These are phyloP conservation scores for Alternaria postmessia DNA, from an alignment of 2,329 filamentous ascomycete genomes.

Conservation along the genomic window DNA sequence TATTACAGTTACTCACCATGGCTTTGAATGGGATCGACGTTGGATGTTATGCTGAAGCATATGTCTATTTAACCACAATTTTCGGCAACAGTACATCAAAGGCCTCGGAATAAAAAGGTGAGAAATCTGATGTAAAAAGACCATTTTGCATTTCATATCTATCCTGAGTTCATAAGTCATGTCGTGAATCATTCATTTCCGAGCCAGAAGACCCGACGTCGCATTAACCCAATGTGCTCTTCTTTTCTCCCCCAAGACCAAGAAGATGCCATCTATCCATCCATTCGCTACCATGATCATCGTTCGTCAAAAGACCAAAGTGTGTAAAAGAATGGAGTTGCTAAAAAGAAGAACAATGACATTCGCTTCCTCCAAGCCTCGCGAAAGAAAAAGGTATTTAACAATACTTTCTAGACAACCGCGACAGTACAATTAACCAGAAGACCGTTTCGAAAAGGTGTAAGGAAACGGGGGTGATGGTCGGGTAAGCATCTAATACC, in stretches of 20 bases:
- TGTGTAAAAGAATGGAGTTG: neutral
- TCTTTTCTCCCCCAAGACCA: neutral
- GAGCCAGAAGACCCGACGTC: constrained; percentile 16
- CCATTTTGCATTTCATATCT: constrained; percentile 12
- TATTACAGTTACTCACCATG: neutral
- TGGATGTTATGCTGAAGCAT: neutral
- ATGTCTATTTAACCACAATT: neutral
- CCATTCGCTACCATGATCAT: neutral
- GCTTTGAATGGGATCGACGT: neutral
- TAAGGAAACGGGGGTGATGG: neutral
- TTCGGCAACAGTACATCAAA: neutral
- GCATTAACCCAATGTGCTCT: constrained; percentile 5
- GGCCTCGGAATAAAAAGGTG: neutral
- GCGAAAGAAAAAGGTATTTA: constrained; percentile 8
- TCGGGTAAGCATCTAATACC: constrained; percentile 36
- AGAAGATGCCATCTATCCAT: neutral
- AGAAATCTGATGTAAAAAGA: neutral
- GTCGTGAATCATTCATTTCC: constrained; percentile 17
- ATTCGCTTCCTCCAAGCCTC: constrained; percentile 3
- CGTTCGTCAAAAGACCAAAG: neutral
- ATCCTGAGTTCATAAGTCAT: constrained; percentile 13
- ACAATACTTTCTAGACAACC: constrained; percentile 7
- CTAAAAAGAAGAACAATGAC: constrained; percentile 5
- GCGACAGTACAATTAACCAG: neutral
- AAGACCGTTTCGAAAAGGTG: neutral